These are phyloP conservation scores for Wilhelminamyces savonicus DNA, from an alignment of 805 yeast genomes.

Conservation along the genomic window DNA sequence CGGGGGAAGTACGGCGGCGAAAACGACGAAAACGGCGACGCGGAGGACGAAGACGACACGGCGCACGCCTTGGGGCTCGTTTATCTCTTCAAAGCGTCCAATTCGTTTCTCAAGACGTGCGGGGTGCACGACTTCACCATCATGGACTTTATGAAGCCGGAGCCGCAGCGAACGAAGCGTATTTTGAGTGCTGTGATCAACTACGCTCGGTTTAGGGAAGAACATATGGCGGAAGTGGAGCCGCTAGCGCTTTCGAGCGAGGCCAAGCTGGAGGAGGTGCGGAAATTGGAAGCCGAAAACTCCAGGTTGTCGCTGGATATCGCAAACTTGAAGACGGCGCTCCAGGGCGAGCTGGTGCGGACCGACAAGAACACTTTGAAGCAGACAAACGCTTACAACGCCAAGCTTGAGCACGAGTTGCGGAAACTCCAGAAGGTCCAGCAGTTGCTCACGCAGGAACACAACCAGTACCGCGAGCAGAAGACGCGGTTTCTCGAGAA, in stretches of 20 bases:
- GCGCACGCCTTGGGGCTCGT: conserved; percentile 40
- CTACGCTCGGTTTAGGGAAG: conserved; percentile 79
- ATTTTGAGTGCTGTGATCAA: conserved; percentile 79
- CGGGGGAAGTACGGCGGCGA: conserved; percentile 6
- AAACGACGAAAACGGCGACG: conserved; percentile 2
- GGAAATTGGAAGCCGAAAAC: conserved; percentile 22
- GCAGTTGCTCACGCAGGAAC: conserved; percentile 55
- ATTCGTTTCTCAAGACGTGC: conserved; percentile 58
- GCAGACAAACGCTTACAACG: conserved; percentile 40
- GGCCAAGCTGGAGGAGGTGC: conserved; percentile 33
- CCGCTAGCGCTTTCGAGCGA: conserved; percentile 52
- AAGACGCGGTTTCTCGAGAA: conserved; percentile 53
- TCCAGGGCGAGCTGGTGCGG: conserved; percentile 9
- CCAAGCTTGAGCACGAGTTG: conserved; percentile 55
- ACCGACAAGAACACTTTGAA: conserved; percentile 28
- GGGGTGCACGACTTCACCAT: conserved; percentile 75
- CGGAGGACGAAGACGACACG: conserved; percentile 16
- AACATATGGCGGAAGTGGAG: conserved; percentile 64
- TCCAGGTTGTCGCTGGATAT: conserved; percentile 6
- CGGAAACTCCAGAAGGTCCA: conserved; percentile 55
- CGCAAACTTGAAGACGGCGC: conserved; percentile 4
- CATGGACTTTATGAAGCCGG: conserved; percentile 73
- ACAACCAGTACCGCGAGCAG: conserved; percentile 55
- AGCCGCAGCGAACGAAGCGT: conserved; percentile 55
- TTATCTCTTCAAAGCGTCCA: conserved; percentile 53